Evolutionary conservation across 139 green algal species (phyloP).

Genomic region (Deuterostichococcus epilithicus): DNA sequence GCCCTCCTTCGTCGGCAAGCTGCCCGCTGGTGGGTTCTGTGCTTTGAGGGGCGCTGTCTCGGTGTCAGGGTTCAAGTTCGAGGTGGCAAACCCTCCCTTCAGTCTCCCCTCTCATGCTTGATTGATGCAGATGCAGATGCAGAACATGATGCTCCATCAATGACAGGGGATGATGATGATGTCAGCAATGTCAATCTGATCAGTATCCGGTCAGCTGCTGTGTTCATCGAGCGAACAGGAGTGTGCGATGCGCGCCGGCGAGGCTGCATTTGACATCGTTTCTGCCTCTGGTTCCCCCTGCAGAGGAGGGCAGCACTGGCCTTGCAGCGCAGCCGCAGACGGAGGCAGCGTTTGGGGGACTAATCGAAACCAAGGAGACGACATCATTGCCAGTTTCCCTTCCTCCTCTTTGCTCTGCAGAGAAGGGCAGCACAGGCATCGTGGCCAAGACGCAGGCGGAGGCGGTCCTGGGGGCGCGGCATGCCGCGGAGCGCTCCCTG

Average conservation of each 20-base stretch:
- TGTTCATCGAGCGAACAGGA: too few relatives aligned
- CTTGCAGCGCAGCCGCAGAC: too few relatives aligned
- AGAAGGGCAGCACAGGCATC: neutral
- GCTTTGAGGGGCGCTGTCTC: neutral
- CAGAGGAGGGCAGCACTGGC: too few relatives aligned
- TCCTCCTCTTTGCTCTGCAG: neutral
- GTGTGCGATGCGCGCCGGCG: too few relatives aligned
- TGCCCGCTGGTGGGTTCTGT: constrained; percentile 10
- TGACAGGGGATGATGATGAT: neutral
- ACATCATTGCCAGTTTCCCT: too few relatives aligned
- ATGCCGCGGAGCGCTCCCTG: constrained; percentile 73
- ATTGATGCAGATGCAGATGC: constrained; percentile 2
- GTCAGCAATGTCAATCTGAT: too few relatives aligned
- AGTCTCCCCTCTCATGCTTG: too few relatives aligned
- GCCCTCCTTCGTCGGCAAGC: constrained; percentile 50
- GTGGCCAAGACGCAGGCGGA: constrained; percentile 32
- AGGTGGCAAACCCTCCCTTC: neutral
- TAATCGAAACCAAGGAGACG: too few relatives aligned
- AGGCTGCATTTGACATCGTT: too few relatives aligned
- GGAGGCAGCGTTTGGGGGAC: too few relatives aligned
- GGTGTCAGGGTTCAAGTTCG: neutral
- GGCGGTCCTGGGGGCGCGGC: constrained; percentile 46
- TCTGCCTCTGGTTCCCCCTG: too few relatives aligned
- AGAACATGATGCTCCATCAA: neutral
- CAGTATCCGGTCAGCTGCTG: too few relatives aligned